Base-by-base conservation (phyloP, 2,329 filamentous ascomycete species). In the Arthrobotrys musiformis region DNA sequence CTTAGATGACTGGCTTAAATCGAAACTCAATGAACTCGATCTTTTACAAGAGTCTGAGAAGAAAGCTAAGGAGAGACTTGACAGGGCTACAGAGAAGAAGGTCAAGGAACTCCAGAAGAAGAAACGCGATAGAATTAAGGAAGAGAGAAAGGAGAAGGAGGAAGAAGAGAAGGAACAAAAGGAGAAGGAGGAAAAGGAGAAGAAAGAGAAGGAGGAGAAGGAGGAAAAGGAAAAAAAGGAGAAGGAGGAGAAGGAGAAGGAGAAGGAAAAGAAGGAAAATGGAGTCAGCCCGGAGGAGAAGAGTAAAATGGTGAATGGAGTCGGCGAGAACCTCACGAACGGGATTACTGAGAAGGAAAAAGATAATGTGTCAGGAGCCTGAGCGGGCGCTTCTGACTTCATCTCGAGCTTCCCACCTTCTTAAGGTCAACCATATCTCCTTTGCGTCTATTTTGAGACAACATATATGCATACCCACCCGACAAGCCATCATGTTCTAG, bases 41-140 rank as follows among this genome's bases (percentile, higher is more conserved):
- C 90, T 90, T 81, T 86, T 84, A 11, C 89, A 91, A 44, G 89
- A 85, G 81, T 89, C 91, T 84, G 89, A 90, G 81, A 91, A 91
- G 86, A 86, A 91, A 67, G 91, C 90, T 86, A 89, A 89, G 60
- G 69, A 79, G 81, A 58, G 88, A 90, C 62, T 87, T 88, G 1
- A 82, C 83, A 6, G 81, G 79, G 79, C 84, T 81, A 81, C 82
- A 74, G 84, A 74, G 35, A 81, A 56, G 84, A 81, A 79, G 84
- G 80, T 80, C 81, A 82, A 28, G 74, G 80, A 82, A 78, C 81
- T 83, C 79, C 79, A 79, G 4, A 83, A 64, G 75, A 80, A n/a
- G 82, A 83, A 15, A 80, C 83, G 60, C 82, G 82, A 35, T 82
- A 81, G 30, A 78, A 82, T 86, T 79, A 87, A 86, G 82, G 84